phyloP scores from a whole-genome alignment of 78 protist genomes.

The Chrysochromulina tobinii region DNA sequence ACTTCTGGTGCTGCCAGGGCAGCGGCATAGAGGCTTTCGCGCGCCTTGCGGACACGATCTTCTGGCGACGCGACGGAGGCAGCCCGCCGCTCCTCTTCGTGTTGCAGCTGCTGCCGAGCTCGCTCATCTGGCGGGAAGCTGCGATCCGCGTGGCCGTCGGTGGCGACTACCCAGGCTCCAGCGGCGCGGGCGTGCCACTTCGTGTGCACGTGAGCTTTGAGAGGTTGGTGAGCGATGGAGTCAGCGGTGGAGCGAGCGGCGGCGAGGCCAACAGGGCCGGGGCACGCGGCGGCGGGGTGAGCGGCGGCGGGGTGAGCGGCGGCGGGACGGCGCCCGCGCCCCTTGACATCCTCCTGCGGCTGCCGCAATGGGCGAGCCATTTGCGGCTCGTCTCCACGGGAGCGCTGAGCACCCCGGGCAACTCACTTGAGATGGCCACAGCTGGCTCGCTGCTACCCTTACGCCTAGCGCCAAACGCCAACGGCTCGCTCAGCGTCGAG shows the following conservation, averaged over 20 bases:
- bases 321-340: not conserved
- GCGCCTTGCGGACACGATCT: not conserved
- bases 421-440: not conserved
- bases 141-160: not conserved
- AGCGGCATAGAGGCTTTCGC: constrained; percentile 5
- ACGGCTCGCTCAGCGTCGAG: not conserved
- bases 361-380: not conserved
- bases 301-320: not conserved
- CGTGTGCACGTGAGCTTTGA: not conserved
- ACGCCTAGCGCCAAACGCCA: not conserved
- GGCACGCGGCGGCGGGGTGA: too few relatives aligned
- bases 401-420: not conserved
- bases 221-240: not conserved
- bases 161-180: not conserved
- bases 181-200: not conserved
- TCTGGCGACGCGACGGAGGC: not conserved
- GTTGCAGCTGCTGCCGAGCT: not conserved
- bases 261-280: not conserved
- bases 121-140: not conserved
- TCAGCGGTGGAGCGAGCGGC: not conserved
- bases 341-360: not conserved
- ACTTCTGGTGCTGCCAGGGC: constrained; percentile 22
- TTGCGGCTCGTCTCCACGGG: not conserved
- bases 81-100: not conserved
- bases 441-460: not conserved